Conservation (phyloP, 331 rosid genomes). For the Quercus phellos region DNA sequence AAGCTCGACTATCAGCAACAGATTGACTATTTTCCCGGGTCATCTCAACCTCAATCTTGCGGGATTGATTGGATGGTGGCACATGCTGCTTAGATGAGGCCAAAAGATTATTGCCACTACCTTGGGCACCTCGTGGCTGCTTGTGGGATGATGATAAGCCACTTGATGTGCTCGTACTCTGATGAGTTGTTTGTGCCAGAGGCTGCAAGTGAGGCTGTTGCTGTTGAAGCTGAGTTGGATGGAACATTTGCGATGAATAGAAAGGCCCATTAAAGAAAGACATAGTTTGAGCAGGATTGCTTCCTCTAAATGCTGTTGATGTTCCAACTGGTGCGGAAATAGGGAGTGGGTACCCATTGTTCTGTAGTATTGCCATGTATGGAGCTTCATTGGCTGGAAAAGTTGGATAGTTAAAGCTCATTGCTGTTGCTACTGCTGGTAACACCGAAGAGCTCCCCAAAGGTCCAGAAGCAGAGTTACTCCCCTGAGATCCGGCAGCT, state of each 20-base stretch:
- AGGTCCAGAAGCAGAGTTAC: conserved; percentile 35
- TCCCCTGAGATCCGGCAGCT: conserved; percentile 32
- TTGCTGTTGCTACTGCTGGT: conserved; percentile 34
- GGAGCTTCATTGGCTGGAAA: conserved; percentile 42
- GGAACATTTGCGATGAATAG: conserved; percentile 48
- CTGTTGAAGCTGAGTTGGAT: conserved; percentile 53
- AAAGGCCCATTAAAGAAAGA: conserved; percentile 41
- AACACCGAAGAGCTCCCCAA: conserved; percentile 38
- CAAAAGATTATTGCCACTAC: conserved; percentile 32
- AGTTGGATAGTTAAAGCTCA: conserved; percentile 41
- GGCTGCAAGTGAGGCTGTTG: conserved; percentile 41
- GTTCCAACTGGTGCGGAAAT: conserved; percentile 46
- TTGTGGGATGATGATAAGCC: conserved; percentile 42
- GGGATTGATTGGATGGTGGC: conserved; percentile 28
- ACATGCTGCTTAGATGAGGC: conserved; percentile 39
- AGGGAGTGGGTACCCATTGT: conserved; percentile 50
- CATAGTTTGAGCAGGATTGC: conserved; percentile 42
- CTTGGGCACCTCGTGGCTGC: conserved; percentile 40
- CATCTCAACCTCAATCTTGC: conserved; percentile 38
- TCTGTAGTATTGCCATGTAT: conserved; percentile 43
- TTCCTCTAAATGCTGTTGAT: conserved; percentile 34
- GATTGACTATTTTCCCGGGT: conserved; percentile 34
- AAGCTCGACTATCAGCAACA: conserved; percentile 27
- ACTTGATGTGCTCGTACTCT: conserved; percentile 26
- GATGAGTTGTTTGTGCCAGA: conserved; percentile 39